These are phyloP conservation scores for Crithidia fasciculata DNA, from an alignment of 208 protist species.

Conservation along the genomic window DNA sequence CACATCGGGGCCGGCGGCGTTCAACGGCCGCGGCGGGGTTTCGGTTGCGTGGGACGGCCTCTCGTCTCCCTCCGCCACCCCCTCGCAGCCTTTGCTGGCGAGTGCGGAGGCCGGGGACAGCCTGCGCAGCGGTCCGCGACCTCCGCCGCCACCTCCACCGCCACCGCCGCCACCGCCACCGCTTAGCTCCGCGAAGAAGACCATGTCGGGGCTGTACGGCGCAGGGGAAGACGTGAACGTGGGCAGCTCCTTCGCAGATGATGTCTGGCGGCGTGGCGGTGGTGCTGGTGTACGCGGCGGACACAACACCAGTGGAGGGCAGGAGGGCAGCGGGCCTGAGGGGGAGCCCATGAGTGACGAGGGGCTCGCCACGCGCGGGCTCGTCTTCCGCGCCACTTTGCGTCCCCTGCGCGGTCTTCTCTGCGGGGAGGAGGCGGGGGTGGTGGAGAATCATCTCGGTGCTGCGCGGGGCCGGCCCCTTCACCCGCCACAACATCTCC, in stretches of 20 bases:
- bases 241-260: not conserved
- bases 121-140: not conserved
- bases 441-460: slow-evolving; percentile 30
- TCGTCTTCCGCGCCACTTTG: slow-evolving; percentile 38
- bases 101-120: slow-evolving; percentile 1
- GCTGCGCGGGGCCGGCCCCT: not conserved
- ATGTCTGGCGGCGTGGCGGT: not conserved
- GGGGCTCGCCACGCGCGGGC: not conserved
- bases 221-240: slow-evolving; percentile 16
- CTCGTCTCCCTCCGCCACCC: slow-evolving; percentile 3
- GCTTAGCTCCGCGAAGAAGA: not conserved
- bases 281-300: not conserved
- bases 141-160: slow-evolving; percentile 2
- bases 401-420: slow-evolving; percentile 37
- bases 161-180: slow-evolving; percentile 1
- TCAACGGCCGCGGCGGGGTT: not conserved
- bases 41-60: not conserved
- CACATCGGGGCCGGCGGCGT: no score
- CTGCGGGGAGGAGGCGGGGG: slow-evolving; percentile 38
- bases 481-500: not conserved
- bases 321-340: not conserved
- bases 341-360: no score
- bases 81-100: not conserved
- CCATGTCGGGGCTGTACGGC: not conserved
- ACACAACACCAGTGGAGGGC: not conserved